Percentiles rank a stretch among this genome's conserved stretches.
Conservation (phyloP, 2,329 filamentous ascomycete genomes). For the Fusarium continuum region DNA sequence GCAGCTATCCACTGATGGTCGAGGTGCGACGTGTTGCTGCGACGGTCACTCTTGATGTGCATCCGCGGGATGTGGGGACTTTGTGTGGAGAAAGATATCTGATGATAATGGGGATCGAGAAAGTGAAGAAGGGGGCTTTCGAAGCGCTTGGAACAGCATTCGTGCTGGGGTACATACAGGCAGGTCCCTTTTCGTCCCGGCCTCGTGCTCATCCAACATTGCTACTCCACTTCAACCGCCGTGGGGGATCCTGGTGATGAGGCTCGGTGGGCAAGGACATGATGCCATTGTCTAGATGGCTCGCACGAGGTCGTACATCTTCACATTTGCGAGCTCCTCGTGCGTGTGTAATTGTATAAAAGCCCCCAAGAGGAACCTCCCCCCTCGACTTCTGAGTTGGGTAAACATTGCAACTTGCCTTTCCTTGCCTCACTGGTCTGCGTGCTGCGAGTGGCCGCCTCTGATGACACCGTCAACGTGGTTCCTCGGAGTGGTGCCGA, state of each 20-base stretch:
- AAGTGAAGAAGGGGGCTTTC: conserved; percentile 15
- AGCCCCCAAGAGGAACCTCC: conserved; percentile 5
- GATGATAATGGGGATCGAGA: conserved; percentile 34
- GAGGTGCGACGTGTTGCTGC: conserved; percentile 42
- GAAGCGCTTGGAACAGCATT: conserved; percentile 25
- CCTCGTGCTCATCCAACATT: conserved; percentile 16
- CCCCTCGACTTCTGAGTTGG: background rate
- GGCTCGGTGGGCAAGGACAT: conserved; percentile 31
- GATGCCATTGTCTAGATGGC: conserved; percentile 22
- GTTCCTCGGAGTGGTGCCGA: conserved; percentile 16
- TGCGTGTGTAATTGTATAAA: conserved; percentile 27
- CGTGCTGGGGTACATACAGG: conserved; percentile 40
- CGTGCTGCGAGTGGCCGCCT: conserved; percentile 16
- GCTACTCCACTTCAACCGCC: conserved; percentile 19
- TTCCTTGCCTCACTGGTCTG: conserved; percentile 15
- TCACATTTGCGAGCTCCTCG: background rate
- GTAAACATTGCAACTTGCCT: conserved; percentile 21
- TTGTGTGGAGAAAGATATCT: conserved; percentile 40
- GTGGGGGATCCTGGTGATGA: conserved; percentile 23
- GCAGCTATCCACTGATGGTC: conserved; percentile 34
- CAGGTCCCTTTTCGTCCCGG: conserved; percentile 20
- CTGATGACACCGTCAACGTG: conserved; percentile 19
- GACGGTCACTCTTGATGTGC: conserved; percentile 36
- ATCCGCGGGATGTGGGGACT: conserved; percentile 38
- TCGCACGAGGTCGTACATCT: conserved; percentile 11